Evolutionary conservation across 352 stramenopile genomes (phyloP).

Genomic region (Pythium periplocum): DNA sequence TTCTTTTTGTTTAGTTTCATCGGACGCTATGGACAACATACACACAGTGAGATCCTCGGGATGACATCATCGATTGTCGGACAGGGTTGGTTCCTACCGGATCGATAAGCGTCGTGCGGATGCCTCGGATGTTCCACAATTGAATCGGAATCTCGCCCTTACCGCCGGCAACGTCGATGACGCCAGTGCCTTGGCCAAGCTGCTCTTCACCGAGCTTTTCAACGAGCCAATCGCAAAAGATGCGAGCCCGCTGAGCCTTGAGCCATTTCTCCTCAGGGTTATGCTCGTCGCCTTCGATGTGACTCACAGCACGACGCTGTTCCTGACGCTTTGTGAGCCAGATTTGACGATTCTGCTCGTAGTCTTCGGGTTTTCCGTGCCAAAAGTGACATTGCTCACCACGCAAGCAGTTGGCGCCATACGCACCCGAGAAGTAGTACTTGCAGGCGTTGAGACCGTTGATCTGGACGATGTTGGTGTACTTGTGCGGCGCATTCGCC

Average conservation of each 20-base stretch:
- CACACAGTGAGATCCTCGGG: not conserved
- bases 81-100: constrained; percentile 31
- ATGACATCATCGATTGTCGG: not conserved
- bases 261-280: constrained; percentile 65
- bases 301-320: constrained; percentile 47
- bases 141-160: constrained; percentile 86
- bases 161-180: constrained; percentile 85
- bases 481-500: constrained; percentile 40
- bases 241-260: constrained; percentile 65
- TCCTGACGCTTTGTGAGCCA: constrained; percentile 65
- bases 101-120: constrained; percentile 81
- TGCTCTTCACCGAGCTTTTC: constrained; percentile 35
- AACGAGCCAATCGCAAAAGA: constrained; percentile 84
- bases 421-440: constrained; percentile 74
- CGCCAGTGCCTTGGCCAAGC: constrained; percentile 49
- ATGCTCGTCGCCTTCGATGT: constrained; percentile 48
- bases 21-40: constrained; percentile 29
- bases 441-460: constrained; percentile 82
- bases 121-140: constrained; percentile 71
- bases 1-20: constrained; percentile 79
- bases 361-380: constrained; percentile 58
- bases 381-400: constrained; percentile 76
- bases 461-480: constrained; percentile 81
- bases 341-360: constrained; percentile 50
- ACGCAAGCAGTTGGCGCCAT: constrained; percentile 54